These are phyloP conservation scores for Gnaphalium uliginosum DNA, from an alignment of 129 eudicot genomes.

Conservation along the genomic window DNA sequence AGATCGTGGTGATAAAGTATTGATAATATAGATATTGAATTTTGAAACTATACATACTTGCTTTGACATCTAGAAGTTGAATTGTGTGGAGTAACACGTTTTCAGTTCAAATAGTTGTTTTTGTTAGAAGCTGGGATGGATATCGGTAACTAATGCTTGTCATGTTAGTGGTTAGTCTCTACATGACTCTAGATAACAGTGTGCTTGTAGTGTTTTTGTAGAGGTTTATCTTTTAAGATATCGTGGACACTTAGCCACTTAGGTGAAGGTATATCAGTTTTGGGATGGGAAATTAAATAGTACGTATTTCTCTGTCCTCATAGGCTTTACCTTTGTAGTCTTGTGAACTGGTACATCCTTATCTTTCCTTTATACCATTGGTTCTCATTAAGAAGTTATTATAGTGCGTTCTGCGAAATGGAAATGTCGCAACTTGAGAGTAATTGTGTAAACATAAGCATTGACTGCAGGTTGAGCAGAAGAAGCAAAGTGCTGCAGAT, in stretches of 20 bases:
- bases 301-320: neutral
- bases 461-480: slow-evolving; percentile 64
- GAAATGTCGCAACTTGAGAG: neutral
- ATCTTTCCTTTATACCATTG: neutral
- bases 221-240: neutral
- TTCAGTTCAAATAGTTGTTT: neutral
- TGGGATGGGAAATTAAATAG: slow-evolving; percentile 1
- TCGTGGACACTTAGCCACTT: neutral
- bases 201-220: neutral
- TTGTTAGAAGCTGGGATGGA: neutral
- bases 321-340: slow-evolving; percentile 1
- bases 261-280: neutral
- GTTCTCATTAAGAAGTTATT: slow-evolving; percentile 2
- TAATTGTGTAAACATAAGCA: slow-evolving; percentile 8
- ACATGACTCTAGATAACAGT: neutral
- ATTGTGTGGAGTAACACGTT: neutral
- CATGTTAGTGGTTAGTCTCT: neutral
- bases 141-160: neutral
- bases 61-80: neutral
- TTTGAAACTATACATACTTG: neutral
- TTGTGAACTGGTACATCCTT: neutral
- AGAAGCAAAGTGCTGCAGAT: slow-evolving; percentile 97
- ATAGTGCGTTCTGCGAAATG: neutral
- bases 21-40: neutral
- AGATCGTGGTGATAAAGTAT: neutral